Evolutionary conservation across 306 rosid species (phyloP).

Genomic region (Casuarina cunninghamiana): DNA sequence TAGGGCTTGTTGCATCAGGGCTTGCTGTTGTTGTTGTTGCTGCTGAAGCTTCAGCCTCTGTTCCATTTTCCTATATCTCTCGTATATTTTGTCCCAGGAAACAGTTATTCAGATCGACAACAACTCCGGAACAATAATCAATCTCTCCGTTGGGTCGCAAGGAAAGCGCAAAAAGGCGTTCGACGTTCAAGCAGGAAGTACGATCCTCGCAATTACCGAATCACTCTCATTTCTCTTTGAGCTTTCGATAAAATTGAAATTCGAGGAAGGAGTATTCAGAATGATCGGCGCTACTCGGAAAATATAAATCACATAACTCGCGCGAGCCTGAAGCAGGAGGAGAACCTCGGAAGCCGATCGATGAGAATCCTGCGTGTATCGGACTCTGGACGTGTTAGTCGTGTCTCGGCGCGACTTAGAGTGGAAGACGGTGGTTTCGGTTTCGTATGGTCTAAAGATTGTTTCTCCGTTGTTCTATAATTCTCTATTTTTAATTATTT

Average conservation of each 20-base stretch:
- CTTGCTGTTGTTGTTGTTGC: constrained; percentile 60
- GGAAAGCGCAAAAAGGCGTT: constrained; percentile 7
- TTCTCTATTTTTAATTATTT: too few species aligned
- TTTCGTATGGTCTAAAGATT: too few species aligned
- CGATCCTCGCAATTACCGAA: background rate
- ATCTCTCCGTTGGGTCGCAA: constrained; percentile 26
- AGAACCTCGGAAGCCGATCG: background rate
- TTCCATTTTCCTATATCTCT: constrained; percentile 48
- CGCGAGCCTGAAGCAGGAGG: constrained; percentile 15
- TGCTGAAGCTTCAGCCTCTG: constrained; percentile 55
- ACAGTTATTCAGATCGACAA: constrained; percentile 22
- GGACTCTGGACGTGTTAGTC: background rate
- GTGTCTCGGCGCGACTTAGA: background rate
- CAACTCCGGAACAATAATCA: constrained; percentile 3
- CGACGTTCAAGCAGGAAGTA: background rate
- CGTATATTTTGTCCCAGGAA: background rate
- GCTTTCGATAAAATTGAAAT: background rate
- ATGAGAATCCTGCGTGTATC: background rate
- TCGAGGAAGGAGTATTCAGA: background rate
- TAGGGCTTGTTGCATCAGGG: constrained; percentile 74
- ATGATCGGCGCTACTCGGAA: background rate
- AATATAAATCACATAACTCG: constrained; percentile 17
- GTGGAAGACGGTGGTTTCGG: too few species aligned
- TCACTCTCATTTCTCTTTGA: background rate
- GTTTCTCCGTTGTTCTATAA: too few species aligned